phyloP scores from a whole-genome alignment of 306 rosid genomes.

The Boehmeria nivea region DNA sequence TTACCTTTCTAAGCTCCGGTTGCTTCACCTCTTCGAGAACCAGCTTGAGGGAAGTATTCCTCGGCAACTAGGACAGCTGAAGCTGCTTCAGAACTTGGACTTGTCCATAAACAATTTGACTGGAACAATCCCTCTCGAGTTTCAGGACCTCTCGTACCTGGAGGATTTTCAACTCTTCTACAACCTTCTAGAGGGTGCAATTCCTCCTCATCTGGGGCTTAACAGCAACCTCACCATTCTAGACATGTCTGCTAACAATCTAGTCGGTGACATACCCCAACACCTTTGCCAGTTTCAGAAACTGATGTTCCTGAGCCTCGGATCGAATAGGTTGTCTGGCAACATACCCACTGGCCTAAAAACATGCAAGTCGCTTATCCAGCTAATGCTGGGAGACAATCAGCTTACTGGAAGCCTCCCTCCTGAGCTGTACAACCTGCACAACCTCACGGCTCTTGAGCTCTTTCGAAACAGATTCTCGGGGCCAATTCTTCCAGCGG shows the following conservation, averaged over 20 bases:
- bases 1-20: constrained; percentile 38
- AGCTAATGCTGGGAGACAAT: constrained; percentile 70
- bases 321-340: constrained; percentile 61
- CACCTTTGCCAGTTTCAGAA: constrained; percentile 52
- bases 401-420: constrained; percentile 55
- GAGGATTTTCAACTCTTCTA: constrained; percentile 69
- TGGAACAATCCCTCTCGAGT: constrained; percentile 55
- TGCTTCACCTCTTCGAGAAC: constrained; percentile 79
- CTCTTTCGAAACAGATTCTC: constrained; percentile 51
- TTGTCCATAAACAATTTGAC: constrained; percentile 59
- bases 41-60: constrained; percentile 55
- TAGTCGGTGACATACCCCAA: constrained; percentile 53
- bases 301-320: constrained; percentile 64
- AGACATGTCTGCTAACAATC: constrained; percentile 59
- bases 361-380: constrained; percentile 61
- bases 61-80: constrained; percentile 46
- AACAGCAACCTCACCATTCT: constrained; percentile 48
- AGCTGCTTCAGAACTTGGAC: constrained; percentile 43
- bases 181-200: constrained; percentile 58
- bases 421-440: constrained; percentile 48
- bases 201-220: constrained; percentile 64
- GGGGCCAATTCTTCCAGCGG: constrained; percentile 42
- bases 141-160: constrained; percentile 55
- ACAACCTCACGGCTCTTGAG: constrained; percentile 66
- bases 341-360: constrained; percentile 55